Evolutionary conservation across 2,329 filamentous ascomycete genomes (phyloP).

Genomic region (Ophiosphaerella korrae): DNA sequence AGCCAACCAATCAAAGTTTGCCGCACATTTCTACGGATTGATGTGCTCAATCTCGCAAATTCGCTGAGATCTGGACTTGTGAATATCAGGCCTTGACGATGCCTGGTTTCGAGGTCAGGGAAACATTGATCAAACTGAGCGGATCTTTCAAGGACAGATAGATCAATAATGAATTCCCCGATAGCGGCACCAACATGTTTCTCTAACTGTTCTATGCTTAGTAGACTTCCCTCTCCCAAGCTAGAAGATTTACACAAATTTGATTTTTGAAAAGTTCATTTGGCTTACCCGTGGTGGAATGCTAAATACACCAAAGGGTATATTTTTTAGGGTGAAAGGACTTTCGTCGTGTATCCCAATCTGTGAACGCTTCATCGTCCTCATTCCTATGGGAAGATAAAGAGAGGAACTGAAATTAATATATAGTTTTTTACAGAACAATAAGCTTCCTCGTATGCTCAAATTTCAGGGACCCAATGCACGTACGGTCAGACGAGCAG

Average conservation of each 20-base stretch:
- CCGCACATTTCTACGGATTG: not conserved
- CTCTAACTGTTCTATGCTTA: not conserved
- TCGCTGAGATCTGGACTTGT: too few species aligned
- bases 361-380: too few species aligned
- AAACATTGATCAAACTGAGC: slow-evolving; percentile 22
- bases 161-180: not conserved
- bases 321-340: slow-evolving; percentile 9
- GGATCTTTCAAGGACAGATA: not conserved
- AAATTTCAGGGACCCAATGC: too few species aligned
- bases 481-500: too few species aligned
- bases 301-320: slow-evolving; percentile 13
- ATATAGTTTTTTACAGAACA: too few species aligned
- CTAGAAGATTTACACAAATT: too few species aligned
- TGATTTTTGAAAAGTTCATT: slow-evolving; percentile 28
- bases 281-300: slow-evolving; percentile 26
- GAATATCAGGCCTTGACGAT: not conserved
- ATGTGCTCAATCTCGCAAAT: not conserved
- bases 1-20: not conserved
- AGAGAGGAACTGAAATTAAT: too few species aligned
- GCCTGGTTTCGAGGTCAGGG: not conserved
- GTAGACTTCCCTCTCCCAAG: too few species aligned
- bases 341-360: not conserved
- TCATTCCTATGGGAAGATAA: too few species aligned
- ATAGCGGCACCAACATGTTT: not conserved
- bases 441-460: too few species aligned